Conservation (phyloP, 2,329 filamentous ascomycete species). For the Pseudopyricularia javanii region DNA sequence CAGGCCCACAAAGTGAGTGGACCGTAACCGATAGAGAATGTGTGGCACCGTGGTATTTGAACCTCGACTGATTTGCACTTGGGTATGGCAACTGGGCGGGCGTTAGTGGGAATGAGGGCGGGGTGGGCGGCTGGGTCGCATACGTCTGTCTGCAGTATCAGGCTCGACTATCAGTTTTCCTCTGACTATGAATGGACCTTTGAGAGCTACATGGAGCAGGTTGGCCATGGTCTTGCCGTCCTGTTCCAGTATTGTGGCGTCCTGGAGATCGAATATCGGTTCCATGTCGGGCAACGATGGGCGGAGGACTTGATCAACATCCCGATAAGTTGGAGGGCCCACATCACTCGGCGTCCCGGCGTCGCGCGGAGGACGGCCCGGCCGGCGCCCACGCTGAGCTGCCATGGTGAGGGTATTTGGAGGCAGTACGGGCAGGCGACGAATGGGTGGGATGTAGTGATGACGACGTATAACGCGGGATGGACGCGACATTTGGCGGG, state of each 20-base stretch:
- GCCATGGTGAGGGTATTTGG: neutral
- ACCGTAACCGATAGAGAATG: slow-evolving; percentile 41
- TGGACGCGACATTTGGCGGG: no score
- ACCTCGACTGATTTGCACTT: slow-evolving; percentile 25
- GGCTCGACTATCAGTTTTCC: slow-evolving; percentile 43
- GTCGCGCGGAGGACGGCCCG: neutral
- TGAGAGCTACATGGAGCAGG: slow-evolving; percentile 45
- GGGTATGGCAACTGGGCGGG: slow-evolving; percentile 20
- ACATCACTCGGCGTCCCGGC: neutral
- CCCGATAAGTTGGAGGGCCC: neutral
- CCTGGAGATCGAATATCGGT: slow-evolving; percentile 47
- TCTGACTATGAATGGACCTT: slow-evolving; percentile 48
- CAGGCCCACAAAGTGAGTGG: slow-evolving; percentile 45
- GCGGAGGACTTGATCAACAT: neutral
- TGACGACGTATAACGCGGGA: no score
- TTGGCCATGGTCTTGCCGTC: slow-evolving; percentile 44
- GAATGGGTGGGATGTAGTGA: no score
- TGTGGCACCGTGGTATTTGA: slow-evolving; percentile 36
- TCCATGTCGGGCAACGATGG: slow-evolving; percentile 30
- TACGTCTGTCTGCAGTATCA: slow-evolving; percentile 16
- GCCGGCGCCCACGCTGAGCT: neutral
- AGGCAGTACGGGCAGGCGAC: no score
- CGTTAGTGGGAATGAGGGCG: neutral
- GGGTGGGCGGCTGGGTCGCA: neutral
- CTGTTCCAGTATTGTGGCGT: slow-evolving; percentile 45